Evolutionary conservation across 257 asterid species (phyloP), one percentile per base, ranked within the genome.

Genomic region (Fraxinus americana): DNA sequence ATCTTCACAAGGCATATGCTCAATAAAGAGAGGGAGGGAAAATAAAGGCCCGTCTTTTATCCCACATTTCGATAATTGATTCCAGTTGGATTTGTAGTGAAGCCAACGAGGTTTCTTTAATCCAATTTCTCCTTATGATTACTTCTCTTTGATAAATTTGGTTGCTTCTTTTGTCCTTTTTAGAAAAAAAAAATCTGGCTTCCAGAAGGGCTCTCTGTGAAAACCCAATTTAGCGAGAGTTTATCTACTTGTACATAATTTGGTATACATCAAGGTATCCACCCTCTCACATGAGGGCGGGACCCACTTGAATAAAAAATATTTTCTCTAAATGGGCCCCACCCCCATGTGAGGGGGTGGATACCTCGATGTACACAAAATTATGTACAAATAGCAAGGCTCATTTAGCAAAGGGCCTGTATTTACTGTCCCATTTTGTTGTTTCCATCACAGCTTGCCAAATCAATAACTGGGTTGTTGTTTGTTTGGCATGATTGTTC

Each of bases 21-120:
- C 32, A 61, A 59, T 81, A 75, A 72, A 66, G 74, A 52, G 77
- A 17, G 78, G 59, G 82, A 50, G 78, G 82, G 70, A 74, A 79
- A 77, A 74, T 71, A 78, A 79, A 83, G 75, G 83, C 77, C 78
- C 74, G 14, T 81, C 80, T 75, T 82, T 79, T 36, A 82, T 82
- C 86, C 83, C 79, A 65, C 83, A 69, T 72, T 78, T 81, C 85
- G 85, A 84, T 89, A 41, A 88, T 91, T 88, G 90, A 80, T 87
- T 87, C 91, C 92, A 88, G 89, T 87, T 91, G 92, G 84, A 74
- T 84, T 91, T 85, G 80, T 81, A 79, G 87, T 78, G 85, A 82
- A 84, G 82, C 87, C 90, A 85, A 79, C 87, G 78, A 86, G 88
- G 83, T 82, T 86, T 81, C 67, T 45, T 80, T 36, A 30, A 36